Base-by-base conservation (phyloP, 2,329 filamentous ascomycete genomes). In the Microsporum canis region DNA sequence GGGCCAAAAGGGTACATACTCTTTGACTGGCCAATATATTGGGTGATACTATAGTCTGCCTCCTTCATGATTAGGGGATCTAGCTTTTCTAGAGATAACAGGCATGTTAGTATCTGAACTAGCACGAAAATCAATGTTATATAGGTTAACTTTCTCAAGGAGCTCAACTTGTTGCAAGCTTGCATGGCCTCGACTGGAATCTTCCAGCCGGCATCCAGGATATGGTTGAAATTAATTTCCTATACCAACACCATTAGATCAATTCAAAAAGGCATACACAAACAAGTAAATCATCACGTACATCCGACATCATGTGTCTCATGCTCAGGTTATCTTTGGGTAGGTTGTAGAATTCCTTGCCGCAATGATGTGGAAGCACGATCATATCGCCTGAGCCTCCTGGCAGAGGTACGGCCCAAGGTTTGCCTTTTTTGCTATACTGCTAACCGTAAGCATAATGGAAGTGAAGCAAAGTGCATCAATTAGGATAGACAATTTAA, bases 401-500 rank as follows among this genome's bases (percentile, higher is more conserved):
- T 4, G 56, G 56, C n/a, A 45, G 23, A 6, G 36, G 36, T 29
- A 41, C 56, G 12, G 56, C 56, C 23, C 36, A 58, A 7, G 23
- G 56, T 7, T 58, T 58, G 14, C 56, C 56, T 29, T 58, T 58
- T 29, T 58, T 58, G 17, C 36, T 58, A 31, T 58, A 58, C 56
- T 58, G 5, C 17, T 33, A 58, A 17, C 2, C 41, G 8, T 45
- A n/a, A 58, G 51, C n/a, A 55, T 8, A 7, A 29, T 3, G 3
- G 17, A 31, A 3, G 2, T 5, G 7, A 43, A 7, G 8, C 17
- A 23, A 29, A 29, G 10, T n/a, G 27, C 14, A 17, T n/a, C 4
- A 2, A 2, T 31, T 8, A 7, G 5, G 10, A 14, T n/a, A n/a
- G 39, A 5, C 4, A 43, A 3, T 5, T n/a, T 4, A n/a, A 5